A percentile compares a stretch with the other conserved stretches of the same genome.
Conservation (phyloP, 2,329 filamentous ascomycete genomes). For the Boeremia lycopersici region DNA sequence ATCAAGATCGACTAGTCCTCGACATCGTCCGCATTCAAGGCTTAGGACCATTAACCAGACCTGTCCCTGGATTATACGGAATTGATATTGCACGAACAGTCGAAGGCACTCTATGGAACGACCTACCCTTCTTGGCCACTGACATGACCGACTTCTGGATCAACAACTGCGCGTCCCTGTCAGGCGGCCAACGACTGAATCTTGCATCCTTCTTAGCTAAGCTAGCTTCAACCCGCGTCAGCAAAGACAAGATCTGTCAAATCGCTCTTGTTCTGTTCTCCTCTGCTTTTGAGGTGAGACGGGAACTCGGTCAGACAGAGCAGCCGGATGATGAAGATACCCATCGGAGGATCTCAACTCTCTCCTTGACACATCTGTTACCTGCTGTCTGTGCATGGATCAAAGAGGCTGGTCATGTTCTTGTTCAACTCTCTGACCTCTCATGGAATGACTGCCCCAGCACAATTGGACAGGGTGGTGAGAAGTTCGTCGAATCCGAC, state of each 20-base stretch:
- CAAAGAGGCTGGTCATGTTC: too few species aligned
- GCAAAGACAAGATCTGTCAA: constrained; percentile 9
- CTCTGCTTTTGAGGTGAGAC: constrained; percentile 6
- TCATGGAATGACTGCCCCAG: constrained; percentile 14
- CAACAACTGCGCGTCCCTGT: constrained; percentile 11
- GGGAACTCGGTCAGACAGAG: not conserved
- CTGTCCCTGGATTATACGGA: constrained; percentile 14
- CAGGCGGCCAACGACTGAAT: constrained; percentile 10
- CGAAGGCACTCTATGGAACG: constrained; percentile 20
- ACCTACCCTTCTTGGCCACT: constrained; percentile 16
- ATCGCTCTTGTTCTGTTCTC: constrained; percentile 12
- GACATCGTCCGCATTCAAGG: too few species aligned
- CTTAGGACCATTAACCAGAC: constrained; percentile 16
- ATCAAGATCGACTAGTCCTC: too few species aligned
- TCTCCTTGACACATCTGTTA: constrained; percentile 7
- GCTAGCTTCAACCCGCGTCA: constrained; percentile 10
- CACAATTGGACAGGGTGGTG: constrained; percentile 9
- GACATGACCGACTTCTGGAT: constrained; percentile 1
- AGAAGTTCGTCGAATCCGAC: constrained; percentile 9
- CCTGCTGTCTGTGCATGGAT: constrained; percentile 11
- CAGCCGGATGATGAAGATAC: constrained; percentile 2
- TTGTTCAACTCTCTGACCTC: constrained; percentile 1
- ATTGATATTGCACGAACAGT: constrained; percentile 18
- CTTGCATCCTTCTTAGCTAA: constrained; percentile 16
- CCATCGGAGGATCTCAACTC: not conserved